Evolutionary conservation across 345 rosid genomes (phyloP).

Genomic region (Brassica carinata): DNA sequence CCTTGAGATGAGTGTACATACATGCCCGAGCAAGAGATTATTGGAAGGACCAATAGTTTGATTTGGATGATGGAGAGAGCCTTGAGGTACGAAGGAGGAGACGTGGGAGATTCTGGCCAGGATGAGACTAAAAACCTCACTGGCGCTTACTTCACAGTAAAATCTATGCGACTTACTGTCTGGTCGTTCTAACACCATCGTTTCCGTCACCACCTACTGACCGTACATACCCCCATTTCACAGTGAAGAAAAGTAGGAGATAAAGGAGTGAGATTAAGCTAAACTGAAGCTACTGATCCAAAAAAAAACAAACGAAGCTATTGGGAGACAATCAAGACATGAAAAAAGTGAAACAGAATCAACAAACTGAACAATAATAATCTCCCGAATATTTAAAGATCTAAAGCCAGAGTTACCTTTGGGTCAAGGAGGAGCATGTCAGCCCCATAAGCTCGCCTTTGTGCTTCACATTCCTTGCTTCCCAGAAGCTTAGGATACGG

Average conservation of each 20-base stretch:
- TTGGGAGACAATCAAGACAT: too few species aligned
- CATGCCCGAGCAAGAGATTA: too few species aligned
- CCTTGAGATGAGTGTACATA: slow-evolving; percentile 39
- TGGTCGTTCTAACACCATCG: slow-evolving; percentile 32
- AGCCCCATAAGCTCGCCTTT: too few species aligned
- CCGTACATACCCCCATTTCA: slow-evolving; percentile 33
- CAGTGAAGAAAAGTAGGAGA: slow-evolving; percentile 33
- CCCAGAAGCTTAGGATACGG: too few species aligned
- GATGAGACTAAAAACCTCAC: slow-evolving; percentile 30
- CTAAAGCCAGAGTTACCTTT: too few species aligned
- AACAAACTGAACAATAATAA: too few species aligned
- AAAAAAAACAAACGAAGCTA: neutral
- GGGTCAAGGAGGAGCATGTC: too few species aligned
- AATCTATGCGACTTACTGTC: slow-evolving; percentile 33
- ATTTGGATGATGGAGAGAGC: slow-evolving; percentile 45
- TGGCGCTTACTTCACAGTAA: slow-evolving; percentile 26
- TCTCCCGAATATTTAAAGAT: too few species aligned
- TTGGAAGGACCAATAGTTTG: too few species aligned
- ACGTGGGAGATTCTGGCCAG: slow-evolving; percentile 39
- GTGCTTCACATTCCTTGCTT: too few species aligned
- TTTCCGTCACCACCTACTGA: slow-evolving; percentile 38
- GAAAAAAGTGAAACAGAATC: too few species aligned
- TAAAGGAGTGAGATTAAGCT: neutral
- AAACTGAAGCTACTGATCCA: too few species aligned
- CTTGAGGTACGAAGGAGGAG: slow-evolving; percentile 39